Conservation (phyloP, 306 rosid species). For the Pyrus bretschneideri region DNA sequence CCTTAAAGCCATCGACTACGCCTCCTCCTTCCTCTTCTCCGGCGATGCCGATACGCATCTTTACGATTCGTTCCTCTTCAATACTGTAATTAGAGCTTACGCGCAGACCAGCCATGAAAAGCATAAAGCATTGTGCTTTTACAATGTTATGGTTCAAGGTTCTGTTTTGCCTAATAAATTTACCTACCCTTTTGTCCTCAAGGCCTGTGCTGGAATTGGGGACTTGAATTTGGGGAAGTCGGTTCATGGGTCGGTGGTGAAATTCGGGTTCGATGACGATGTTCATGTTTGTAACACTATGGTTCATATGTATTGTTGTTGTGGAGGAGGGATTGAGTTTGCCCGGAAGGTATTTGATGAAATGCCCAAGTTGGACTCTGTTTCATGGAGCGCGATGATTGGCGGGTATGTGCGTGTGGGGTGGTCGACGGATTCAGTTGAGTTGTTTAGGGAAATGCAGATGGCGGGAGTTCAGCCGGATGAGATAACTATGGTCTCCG, state of each 20-base stretch:
- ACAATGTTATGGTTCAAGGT: conserved; percentile 38
- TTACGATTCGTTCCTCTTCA: conserved; percentile 66
- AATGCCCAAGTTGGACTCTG: conserved; percentile 50
- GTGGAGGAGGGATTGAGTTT: conserved; percentile 37
- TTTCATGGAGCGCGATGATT: conserved; percentile 90
- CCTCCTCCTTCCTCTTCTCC: conserved; percentile 54
- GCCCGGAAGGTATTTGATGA: conserved; percentile 73
- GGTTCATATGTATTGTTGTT: conserved; percentile 82
- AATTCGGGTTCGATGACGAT: conserved; percentile 61
- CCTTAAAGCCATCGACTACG: conserved; percentile 44
- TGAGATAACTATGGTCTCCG: conserved; percentile 77
- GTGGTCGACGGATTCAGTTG: conserved; percentile 41
- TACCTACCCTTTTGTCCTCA: conserved; percentile 81
- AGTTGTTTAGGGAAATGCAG: conserved; percentile 79
- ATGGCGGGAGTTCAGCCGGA: conserved; percentile 55
- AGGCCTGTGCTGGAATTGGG: conserved; percentile 77
- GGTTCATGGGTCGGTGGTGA: conserved; percentile 59
- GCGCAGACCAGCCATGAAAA: conserved; percentile 47
- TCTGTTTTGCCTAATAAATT: conserved; percentile 69
- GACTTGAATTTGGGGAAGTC: conserved; percentile 40
- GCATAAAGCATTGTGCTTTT: conserved; percentile 33
- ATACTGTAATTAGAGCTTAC: conserved; percentile 65
- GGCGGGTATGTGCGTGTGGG: conserved; percentile 72
- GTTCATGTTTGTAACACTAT: conserved; percentile 62
- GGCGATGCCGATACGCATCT: conserved; percentile 24